Percentiles rank a stretch among this genome's conserved stretches.
Conservation (phyloP, 2,329 filamentous ascomycete species). For the Magnaporthiopsis poae region DNA sequence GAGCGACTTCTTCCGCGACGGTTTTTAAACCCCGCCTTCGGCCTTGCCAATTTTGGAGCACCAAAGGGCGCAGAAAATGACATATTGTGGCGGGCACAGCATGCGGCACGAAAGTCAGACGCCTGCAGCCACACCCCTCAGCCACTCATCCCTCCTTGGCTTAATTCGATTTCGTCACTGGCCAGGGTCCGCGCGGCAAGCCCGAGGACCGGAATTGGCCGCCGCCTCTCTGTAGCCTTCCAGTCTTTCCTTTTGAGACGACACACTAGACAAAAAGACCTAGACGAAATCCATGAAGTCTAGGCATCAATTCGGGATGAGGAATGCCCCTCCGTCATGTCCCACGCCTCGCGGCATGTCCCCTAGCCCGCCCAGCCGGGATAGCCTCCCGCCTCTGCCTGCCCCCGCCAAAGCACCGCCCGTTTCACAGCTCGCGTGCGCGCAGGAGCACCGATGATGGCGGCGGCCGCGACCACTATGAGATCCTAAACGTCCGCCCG, state of each 20-base stretch:
- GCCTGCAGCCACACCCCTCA: neutral
- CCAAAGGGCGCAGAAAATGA: neutral
- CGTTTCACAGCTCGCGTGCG: conserved; percentile 22
- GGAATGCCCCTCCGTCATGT: conserved; percentile 48
- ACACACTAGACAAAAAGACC: neutral
- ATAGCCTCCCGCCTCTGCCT: conserved; percentile 7
- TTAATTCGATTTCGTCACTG: conserved; percentile 6
- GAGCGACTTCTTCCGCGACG: neutral
- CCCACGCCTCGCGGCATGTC: conserved; percentile 20
- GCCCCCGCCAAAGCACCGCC: conserved; percentile 3
- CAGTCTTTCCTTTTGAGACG: neutral
- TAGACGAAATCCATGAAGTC: neutral
- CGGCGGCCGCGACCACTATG: conserved; percentile 61
- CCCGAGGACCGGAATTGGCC: neutral
- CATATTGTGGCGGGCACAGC: neutral
- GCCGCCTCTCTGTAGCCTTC: neutral
- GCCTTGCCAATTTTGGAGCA: neutral
- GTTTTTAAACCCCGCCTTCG: neutral
- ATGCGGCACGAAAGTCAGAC: neutral
- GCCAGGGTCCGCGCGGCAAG: neutral
- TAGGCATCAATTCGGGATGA: conserved; percentile 33
- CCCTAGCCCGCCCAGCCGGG: neutral
- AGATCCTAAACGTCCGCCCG: conserved; percentile 61
- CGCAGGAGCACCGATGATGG: conserved; percentile 15
- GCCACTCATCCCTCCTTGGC: neutral